A percentile compares a stretch with the other conserved stretches of the same genome.
Conservation (phyloP, 1,139 yeast species). For the Zygosaccharomyces sapae region DNA sequence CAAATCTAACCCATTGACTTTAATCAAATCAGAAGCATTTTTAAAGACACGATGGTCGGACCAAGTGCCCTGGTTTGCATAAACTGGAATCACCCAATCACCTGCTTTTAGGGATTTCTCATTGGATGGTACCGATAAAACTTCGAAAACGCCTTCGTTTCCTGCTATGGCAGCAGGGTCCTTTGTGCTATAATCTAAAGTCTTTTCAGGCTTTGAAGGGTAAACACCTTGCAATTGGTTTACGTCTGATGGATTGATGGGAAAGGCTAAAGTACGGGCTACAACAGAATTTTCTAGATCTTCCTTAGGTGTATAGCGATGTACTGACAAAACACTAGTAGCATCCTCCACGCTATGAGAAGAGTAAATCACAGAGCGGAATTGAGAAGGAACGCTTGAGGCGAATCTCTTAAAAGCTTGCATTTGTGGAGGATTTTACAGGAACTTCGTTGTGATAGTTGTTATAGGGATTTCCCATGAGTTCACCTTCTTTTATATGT, state of each 20-base stretch:
- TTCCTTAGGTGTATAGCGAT: conserved; percentile 29
- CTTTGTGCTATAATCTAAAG: conserved; percentile 49
- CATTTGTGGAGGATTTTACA: too few species aligned
- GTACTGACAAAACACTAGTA: conserved; percentile 28
- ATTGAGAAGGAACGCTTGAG: conserved; percentile 25
- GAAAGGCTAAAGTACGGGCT: conserved; percentile 62
- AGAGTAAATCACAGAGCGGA: conserved; percentile 34
- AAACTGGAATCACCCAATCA: conserved; percentile 86
- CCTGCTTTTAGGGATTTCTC: conserved; percentile 55
- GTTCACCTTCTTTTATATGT: background rate
- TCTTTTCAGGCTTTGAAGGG: conserved; percentile 71
- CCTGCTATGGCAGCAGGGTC: conserved; percentile 79
- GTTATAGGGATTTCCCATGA: background rate
- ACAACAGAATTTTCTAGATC: conserved; percentile 30
- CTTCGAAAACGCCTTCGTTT: conserved; percentile 89
- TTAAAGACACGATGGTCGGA: conserved; percentile 67
- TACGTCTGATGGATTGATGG: conserved; percentile 89
- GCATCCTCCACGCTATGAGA: conserved; percentile 31
- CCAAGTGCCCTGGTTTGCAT: conserved; percentile 92
- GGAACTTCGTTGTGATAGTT: too few species aligned
- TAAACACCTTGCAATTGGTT: conserved; percentile 92
- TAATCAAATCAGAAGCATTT: conserved; percentile 48
- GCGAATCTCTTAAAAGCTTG: conserved; percentile 15
- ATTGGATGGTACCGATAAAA: conserved; percentile 62
- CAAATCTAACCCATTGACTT: conserved; percentile 41